phyloP scores from a whole-genome alignment of 306 rosid species.

The Cercis canadensis region DNA sequence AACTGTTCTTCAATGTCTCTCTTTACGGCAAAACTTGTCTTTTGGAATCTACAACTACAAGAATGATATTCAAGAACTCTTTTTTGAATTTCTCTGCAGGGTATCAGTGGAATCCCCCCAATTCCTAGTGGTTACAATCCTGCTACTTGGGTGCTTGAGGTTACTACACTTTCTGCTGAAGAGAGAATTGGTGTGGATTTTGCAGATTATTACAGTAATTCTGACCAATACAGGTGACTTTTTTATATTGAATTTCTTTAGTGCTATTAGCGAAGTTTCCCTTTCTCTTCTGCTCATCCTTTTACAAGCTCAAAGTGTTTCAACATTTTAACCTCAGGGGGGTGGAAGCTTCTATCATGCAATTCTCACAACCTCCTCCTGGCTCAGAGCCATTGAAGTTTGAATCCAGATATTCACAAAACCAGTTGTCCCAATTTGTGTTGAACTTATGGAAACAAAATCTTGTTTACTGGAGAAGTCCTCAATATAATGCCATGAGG shows the following conservation, averaged over 20 bases:
- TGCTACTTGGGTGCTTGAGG: conserved; percentile 97
- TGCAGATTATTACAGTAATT: conserved; percentile 60
- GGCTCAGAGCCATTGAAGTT: conserved; percentile 68
- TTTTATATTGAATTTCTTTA: conserved; percentile 8
- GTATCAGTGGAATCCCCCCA: conserved; percentile 56
- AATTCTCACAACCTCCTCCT: conserved; percentile 58
- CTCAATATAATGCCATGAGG: conserved; percentile 80
- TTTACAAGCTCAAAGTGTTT: conserved; percentile 17
- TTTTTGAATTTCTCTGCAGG: conserved; percentile 47
- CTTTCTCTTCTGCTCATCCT: conserved; percentile 9
- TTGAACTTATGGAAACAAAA: conserved; percentile 83
- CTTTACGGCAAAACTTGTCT: conserved; percentile 3
- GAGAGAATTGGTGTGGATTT: conserved; percentile 66
- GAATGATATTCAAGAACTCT: conserved; percentile 25
- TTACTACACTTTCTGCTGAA: conserved; percentile 75
- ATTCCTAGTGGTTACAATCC: conserved; percentile 80
- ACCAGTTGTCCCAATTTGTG: conserved; percentile 48
- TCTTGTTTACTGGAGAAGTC: conserved; percentile 95
- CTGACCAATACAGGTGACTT: conserved; percentile 66
- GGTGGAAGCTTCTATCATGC: conserved; percentile 71
- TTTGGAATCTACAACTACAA: conserved; percentile 9
- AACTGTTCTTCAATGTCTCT: background rate
- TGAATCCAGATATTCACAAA: conserved; percentile 59
- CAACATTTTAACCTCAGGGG: conserved; percentile 46
- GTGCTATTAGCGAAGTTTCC: background rate